Percentiles rank a stretch among this genome's conserved stretches.
These are phyloP conservation scores for Aurinia saxatilis DNA, from an alignment of 345 rosid genomes.

Conservation along the genomic window DNA sequence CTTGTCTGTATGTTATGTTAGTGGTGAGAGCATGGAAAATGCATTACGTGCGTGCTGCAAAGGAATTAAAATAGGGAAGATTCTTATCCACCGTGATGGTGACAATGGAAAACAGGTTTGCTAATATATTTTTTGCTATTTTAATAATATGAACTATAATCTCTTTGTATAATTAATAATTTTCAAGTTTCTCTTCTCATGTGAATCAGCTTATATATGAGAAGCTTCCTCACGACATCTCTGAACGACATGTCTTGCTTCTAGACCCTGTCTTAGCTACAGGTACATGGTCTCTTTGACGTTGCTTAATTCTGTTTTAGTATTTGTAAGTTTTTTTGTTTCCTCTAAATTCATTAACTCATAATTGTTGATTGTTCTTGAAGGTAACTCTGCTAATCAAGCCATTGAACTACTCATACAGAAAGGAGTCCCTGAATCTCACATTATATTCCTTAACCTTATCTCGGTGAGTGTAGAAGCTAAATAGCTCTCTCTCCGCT, in stretches of 20 bases:
- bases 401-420: slow-evolving; percentile 83
- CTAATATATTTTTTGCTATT: background rate
- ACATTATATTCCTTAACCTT: slow-evolving; percentile 91
- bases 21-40: slow-evolving; percentile 99
- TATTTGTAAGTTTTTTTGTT: background rate
- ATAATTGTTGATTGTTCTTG: slow-evolving; percentile 2
- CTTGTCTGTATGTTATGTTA: slow-evolving; percentile 23
- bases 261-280: slow-evolving; percentile 98
- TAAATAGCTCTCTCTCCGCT: background rate
- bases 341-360: background rate
- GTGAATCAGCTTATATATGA: slow-evolving; percentile 73
- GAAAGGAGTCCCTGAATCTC: slow-evolving; percentile 95
- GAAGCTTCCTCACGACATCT: slow-evolving; percentile 93
- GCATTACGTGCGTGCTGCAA: slow-evolving; percentile 97
- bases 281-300: slow-evolving; percentile 31
- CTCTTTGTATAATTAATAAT: background rate
- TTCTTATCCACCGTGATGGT: slow-evolving; percentile 91
- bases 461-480: slow-evolving; percentile 60
- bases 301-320: background rate
- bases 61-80: slow-evolving; percentile 96
- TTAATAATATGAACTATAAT: background rate
- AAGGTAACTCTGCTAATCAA: slow-evolving; percentile 97
- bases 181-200: background rate
- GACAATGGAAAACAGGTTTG: slow-evolving; percentile 91
- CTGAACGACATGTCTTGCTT: slow-evolving; percentile 93